Base-by-base conservation (phyloP, 2,329 filamentous ascomycete genomes). In the Apiospora sp. region DNA sequence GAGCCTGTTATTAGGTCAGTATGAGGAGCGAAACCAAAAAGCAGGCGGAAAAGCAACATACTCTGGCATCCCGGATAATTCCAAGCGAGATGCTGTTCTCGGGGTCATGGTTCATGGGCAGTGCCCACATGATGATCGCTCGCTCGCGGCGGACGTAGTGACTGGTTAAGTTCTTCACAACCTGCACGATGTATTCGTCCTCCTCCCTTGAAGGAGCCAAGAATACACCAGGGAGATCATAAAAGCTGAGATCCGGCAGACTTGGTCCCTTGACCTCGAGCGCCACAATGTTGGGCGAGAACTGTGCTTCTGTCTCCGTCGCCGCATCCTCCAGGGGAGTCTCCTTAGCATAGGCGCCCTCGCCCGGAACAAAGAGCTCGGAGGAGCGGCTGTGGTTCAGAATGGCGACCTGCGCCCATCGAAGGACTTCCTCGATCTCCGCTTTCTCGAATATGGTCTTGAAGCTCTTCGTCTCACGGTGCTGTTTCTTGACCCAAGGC, bases 181-280 rank as follows among this genome's bases (percentile, higher is more conserved):
- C 90, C 0, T 87, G 85, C 16, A 95, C 92, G 0, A 96, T 84
- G 72, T 93, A 93, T 13, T 88, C 86, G 22, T 95, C 91, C 3
- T 89, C 85, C 10, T 88, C 88, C 10, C 90, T 86, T 1, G 90
- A 89, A 0, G 92, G 88, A 10, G 92, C 92, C 27, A 91, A 90
- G 74, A 97, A 96, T 0, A 97, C 90, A 0, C 95, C 95, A 0
- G 95, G 95, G 0, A 98, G 86, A 74, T 98, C 95, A 74, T 94
- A 96, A 77, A 98, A 97, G 0, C 92, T 94, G 0, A 98, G 80
- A 7, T 94, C 91, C 0, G 94, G 92, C 0, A 96, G 86, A 0
- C 86, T 87, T 0, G 93, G 92, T 0, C 92, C 92, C 0, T 90
- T 90, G 37, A 98, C 94, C 70, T 94, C 89, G 0, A 98, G 84